Base-by-base conservation (phyloP, 164 flowering plant genomes). In the Stephania japonica region DNA sequence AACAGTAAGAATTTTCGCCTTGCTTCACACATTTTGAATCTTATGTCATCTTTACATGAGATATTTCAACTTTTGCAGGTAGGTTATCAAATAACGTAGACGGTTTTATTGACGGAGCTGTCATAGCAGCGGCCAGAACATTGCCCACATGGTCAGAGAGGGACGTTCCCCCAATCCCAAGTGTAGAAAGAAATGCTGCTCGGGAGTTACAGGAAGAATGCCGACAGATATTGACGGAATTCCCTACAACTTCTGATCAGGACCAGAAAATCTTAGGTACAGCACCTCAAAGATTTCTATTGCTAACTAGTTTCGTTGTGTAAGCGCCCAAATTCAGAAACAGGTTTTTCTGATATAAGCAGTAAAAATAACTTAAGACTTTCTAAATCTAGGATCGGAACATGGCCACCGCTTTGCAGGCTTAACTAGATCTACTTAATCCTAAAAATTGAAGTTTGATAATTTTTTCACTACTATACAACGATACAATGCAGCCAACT, bases 111-210 rank as follows among this genome's bases (percentile, higher is more conserved):
- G 97, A 92, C 78, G 99, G 99, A 74, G 97, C 99, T 6, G 89
- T 95, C 43, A 81, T 95, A 65, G 99, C 97, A 64, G 99, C 99
- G 16, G 98, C 97, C 75, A 84, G 98, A 83, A 86, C 98, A 61
- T 72, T 91, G 80, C 98, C 98, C 12, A 86, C 96, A 72, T 95
- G 99, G 99, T 90, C 93, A 70, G 97, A 92, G 69, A 86, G 96
- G 65, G 99, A 91, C 81, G 75, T 87, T 65, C 99, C 99, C 75
- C 83, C 87, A 42, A 68, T 89, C 23, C 99, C 98, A 68, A 95
- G 96, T 70, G 6, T 62, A 47, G 99, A 92, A 82, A 83, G 89
- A 82, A 89, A 84, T 82, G 91, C 98, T 65, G 96, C 80, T 23
- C 89, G 79, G 80, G 86, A 86, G 77, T 76, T 95, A 69, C 97